Conservation (phyloP, 2,329 filamentous ascomycete genomes). For the Sarocladium kiliense region DNA sequence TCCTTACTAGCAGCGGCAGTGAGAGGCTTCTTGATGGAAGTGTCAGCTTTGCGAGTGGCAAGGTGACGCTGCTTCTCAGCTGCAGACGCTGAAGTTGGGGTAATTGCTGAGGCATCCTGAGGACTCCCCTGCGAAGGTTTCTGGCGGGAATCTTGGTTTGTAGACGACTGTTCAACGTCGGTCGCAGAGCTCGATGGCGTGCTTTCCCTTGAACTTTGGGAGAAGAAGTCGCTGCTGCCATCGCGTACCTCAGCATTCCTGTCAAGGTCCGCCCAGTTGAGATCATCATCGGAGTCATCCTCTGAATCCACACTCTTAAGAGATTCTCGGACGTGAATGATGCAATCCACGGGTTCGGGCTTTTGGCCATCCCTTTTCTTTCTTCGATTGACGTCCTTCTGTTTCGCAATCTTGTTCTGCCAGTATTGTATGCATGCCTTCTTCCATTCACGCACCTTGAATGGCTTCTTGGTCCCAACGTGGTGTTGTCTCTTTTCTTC, state of each 20-base stretch:
- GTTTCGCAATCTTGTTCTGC: not conserved
- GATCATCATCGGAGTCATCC: constrained; percentile 8
- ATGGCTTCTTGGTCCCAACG: constrained; percentile 26
- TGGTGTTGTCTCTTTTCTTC: constrained; percentile 30
- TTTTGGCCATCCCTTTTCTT: not conserved
- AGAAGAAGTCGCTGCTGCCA: constrained; percentile 2
- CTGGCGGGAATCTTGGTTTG: no score
- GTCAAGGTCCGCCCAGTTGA: not conserved
- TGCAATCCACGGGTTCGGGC: not conserved
- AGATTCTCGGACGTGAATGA: not conserved
- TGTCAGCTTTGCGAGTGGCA: no score
- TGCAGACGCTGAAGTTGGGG: no score
- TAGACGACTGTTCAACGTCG: no score
- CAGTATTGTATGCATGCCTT: constrained; percentile 22
- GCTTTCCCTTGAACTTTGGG: not conserved
- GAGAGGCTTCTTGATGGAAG: no score
- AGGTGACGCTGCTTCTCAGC: no score
- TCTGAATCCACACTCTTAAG: constrained; percentile 2
- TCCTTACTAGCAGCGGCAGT: no score
- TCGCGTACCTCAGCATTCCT: constrained; percentile 3
- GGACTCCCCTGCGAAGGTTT: no score
- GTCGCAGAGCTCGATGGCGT: not conserved
- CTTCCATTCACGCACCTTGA: constrained; percentile 33
- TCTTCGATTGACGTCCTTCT: not conserved
- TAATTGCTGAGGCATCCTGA: no score